Evolutionary conservation across 202 grass and related monocot species (phyloP), one percentile per base, ranked within the genome.

Genomic region (Bolboschoenoplectus hybrid): DNA sequence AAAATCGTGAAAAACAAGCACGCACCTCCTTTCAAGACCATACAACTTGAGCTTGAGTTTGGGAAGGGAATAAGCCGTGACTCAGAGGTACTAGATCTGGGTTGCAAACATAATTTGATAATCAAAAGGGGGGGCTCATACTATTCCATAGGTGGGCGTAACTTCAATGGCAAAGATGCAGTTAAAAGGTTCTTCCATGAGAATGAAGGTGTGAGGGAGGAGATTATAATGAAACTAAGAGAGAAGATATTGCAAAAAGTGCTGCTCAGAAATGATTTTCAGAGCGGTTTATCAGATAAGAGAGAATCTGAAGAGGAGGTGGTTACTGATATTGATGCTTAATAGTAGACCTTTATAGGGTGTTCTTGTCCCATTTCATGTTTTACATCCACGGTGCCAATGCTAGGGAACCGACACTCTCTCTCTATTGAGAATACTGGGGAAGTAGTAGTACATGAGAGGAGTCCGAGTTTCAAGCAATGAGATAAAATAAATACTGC

Each of bases 1-100:
- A 90, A 87, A 80, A 82, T 90, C 3, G 89, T 90, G 82, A 90
- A 90, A 82, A 90, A 90, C 84, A 90, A 90, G 16, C 89, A 87
- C 60, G 82, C 89, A 45, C 89, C 89, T 52, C 85, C 85, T 85
- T 90, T 90, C 52, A 90, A 82, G 45, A 90, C 81, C 16, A 55
- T 43, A 43, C 82, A 90, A 83, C 85, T 90, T 81, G 85, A 90
- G 51, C 85, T 90, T 34, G 89, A 90, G 61, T 90, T 90, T 82
- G 89, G 85, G 26, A 90, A 90, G 74, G 89, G 85, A 34, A 85
- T 90, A 81, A 78, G 57, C 65, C 74, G 85, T 13, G 85, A 90
- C 64, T 87, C 89, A 20, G 89, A 90, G 67, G 43, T 90, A 67
- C 75, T 90, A 63, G 89, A 90, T 46, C 14, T 90, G 74, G 85